Evolutionary conservation across 495 filamentous ascomycete genomes (phyloP), one percentile per base, ranked within the genome.

Genomic region (Margaritispora aquatica): DNA sequence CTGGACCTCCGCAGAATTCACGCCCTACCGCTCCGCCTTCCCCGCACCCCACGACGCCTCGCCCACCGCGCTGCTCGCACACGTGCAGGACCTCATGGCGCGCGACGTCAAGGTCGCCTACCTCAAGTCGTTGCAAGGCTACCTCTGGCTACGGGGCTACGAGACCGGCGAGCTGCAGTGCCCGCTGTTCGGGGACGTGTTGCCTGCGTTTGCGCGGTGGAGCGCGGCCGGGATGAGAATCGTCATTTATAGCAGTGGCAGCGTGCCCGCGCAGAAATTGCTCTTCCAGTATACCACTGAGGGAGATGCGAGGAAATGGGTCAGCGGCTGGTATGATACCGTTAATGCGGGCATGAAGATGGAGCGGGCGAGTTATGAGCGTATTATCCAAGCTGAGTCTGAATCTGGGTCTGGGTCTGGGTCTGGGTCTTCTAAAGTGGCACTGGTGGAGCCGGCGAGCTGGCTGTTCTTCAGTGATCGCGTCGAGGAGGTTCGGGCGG

Each of bases 401-500:
- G n/a, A n/a, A n/a, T n/a, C n/a, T n/a, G n/a, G n/a, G n/a, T n/a
- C n/a, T 13, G 29, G 29, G 5, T 5, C 29, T 5, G 29, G 29
- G 29, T 5, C 29, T 5, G 29, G 29, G 29, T n/a, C n/a, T n/a
- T 72, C 68, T 11, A 64, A 65, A 53, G 70, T 75, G 53, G 70
- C 73, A 24, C 59, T 73, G 66, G 61, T 61, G 22, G 47, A 69
- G 5, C 61, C 51, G 38, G 70, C 79, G 59, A 85, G 84, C 74
- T 70, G n/a, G n/a, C n/a, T 88, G 24, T 90, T 90, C 66, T 68
- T 89, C 41, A 88, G 84, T 57, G 87, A 90, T 70, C 88, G 86
- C 64, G 75, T 83, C 26, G 84, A 79, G 64, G 87, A 90, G 71
- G 82, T 88, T 15, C 76, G 79, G 52, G 86, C 87, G 9, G 87